Evolutionary conservation across 2,329 filamentous ascomycete species (phyloP).

Genomic region (Colletotrichum lentis): DNA sequence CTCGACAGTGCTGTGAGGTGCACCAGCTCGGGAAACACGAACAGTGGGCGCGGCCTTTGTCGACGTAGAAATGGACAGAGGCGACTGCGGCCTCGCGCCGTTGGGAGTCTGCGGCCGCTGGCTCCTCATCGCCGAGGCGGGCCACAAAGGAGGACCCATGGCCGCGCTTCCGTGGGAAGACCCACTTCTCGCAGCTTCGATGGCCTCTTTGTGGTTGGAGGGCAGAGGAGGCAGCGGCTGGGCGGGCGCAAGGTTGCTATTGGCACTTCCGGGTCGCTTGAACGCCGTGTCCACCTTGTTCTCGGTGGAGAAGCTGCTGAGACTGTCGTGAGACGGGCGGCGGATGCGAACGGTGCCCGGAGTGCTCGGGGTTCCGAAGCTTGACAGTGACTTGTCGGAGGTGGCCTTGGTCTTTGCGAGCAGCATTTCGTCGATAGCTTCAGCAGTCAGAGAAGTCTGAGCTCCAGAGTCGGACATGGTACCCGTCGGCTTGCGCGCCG

Average conservation of each 20-base stretch:
- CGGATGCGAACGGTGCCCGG: constrained; percentile 54
- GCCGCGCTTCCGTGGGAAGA: constrained; percentile 56
- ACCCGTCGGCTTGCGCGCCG: constrained; percentile 50
- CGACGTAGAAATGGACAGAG: constrained; percentile 54
- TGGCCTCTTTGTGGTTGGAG: constrained; percentile 81
- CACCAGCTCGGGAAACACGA: constrained; percentile 55
- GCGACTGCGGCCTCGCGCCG: constrained; percentile 55
- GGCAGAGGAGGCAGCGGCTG: constrained; percentile 75
- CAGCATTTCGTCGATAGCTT: constrained; percentile 80
- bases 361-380: constrained; percentile 50
- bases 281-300: constrained; percentile 23
- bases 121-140: constrained; percentile 73
- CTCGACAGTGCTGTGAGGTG: constrained; percentile 55
- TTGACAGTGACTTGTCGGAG: constrained; percentile 51
- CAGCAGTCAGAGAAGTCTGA: constrained; percentile 84
- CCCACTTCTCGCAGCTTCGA: constrained; percentile 76
- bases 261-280: constrained; percentile 74
- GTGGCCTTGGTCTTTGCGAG: constrained; percentile 56
- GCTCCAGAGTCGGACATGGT: constrained; percentile 74
- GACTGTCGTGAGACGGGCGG: constrained; percentile 58
- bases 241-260: constrained; percentile 64
- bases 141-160: constrained; percentile 88
- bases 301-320: constrained; percentile 50
- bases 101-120: constrained; percentile 69
- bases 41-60: constrained; percentile 68